Evolutionary conservation across 768 basidiomycete genomes (phyloP).

Genomic region (Mycena indigotica): DNA sequence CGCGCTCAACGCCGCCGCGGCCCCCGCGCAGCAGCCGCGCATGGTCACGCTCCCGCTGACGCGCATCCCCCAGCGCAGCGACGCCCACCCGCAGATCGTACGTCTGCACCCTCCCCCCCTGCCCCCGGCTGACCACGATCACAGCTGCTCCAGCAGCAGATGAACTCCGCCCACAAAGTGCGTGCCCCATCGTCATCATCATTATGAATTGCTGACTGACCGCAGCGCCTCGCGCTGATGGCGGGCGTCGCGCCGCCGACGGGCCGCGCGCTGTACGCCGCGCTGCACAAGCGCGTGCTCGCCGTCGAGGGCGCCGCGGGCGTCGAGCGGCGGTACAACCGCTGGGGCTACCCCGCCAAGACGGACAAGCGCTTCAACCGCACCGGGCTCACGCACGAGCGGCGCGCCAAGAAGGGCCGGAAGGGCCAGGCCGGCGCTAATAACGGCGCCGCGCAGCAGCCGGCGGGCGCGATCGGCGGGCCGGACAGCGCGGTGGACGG

Average conservation of each 20-base stretch:
- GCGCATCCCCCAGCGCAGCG: conserved; percentile 40
- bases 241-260: conserved; percentile 39
- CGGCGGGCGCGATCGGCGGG: conserved; percentile 14
- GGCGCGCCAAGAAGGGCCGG: conserved; percentile 11
- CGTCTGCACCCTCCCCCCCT: no score
- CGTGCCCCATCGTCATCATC: no score
- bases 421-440: conserved; percentile 31
- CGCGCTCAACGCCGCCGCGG: conserved; percentile 45
- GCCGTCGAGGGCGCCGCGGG: conserved; percentile 37
- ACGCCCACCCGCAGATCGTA: conserved; percentile 42
- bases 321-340: conserved; percentile 25
- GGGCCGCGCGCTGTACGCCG: conserved; percentile 46
- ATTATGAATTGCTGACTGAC: no score
- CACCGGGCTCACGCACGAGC: conserved; percentile 27
- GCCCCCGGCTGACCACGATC: no score
- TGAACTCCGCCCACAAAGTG: background rate
- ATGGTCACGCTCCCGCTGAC: conserved; percentile 48
- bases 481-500: conserved; percentile 21
- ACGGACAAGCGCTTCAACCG: conserved; percentile 38
- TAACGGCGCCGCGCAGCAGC: conserved; percentile 34
- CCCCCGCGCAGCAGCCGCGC: conserved; percentile 34
- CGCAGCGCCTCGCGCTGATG: background rate
- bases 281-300: conserved; percentile 51
- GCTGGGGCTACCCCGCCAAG: conserved; percentile 1
- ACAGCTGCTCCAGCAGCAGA: background rate